Evolutionary conservation across 768 basidiomycete genomes (phyloP).

Genomic region (Suillus bovinus): DNA sequence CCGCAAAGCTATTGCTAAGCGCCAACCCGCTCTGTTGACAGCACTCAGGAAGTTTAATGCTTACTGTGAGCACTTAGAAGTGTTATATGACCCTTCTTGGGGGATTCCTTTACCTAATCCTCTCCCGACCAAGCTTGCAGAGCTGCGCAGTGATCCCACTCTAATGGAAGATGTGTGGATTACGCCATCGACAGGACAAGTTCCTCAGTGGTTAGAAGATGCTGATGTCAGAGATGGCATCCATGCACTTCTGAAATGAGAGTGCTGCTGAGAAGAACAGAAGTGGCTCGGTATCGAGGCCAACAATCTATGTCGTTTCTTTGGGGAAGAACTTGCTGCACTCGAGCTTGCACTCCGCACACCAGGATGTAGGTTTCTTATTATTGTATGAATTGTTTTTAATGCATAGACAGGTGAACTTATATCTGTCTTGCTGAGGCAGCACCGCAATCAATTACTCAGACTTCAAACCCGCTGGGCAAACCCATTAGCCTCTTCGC

Average conservation of each 20-base stretch:
- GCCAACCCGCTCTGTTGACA: constrained; percentile 25
- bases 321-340: constrained; percentile 27
- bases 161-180: constrained; percentile 44
- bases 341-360: constrained; percentile 20
- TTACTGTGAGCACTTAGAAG: background rate
- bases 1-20: constrained; percentile 27
- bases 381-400: background rate
- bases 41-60: background rate
- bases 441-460: constrained; percentile 9
- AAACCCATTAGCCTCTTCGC: constrained; percentile 14
- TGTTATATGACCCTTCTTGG: background rate
- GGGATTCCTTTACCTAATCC: background rate
- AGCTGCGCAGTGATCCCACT: constrained; percentile 5
- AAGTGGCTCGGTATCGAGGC: constrained; percentile 27
- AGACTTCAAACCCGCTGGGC: constrained; percentile 20
- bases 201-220: constrained; percentile 37
- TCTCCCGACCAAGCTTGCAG: background rate
- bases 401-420: too few species aligned
- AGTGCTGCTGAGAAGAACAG: constrained; percentile 34
- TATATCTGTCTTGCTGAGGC: too few species aligned
- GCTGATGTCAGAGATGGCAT: constrained; percentile 32
- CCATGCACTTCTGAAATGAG: constrained; percentile 23
- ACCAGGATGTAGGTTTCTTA: constrained; percentile 14
- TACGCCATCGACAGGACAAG: constrained; percentile 6
- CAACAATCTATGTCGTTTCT: constrained; percentile 39